phyloP scores from a whole-genome alignment of 148 eudicot genomes.

The Rhododendron molle region DNA sequence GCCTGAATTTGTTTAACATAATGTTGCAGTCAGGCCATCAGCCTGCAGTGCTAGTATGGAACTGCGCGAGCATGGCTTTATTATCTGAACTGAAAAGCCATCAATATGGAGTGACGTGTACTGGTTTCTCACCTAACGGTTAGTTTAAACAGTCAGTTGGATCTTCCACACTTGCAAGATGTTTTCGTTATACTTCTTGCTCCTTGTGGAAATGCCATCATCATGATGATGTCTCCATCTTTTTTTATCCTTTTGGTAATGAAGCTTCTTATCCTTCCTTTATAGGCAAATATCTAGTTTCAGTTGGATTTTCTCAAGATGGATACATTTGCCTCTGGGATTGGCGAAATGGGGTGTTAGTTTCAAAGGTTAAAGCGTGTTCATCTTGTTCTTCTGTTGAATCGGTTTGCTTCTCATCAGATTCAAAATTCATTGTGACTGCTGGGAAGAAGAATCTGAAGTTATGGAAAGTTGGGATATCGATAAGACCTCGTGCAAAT shows the following conservation, averaged over 20 bases:
- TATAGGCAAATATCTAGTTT: slow-evolving; percentile 41
- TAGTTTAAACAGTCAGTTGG: slow-evolving; percentile 26
- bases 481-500: slow-evolving; percentile 30
- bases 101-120: slow-evolving; percentile 48
- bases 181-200: neutral
- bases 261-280: neutral
- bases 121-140: slow-evolving; percentile 59
- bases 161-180: neutral
- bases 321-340: slow-evolving; percentile 59
- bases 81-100: slow-evolving; percentile 51
- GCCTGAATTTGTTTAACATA: neutral
- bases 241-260: neutral
- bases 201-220: neutral
- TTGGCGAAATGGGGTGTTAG: slow-evolving; percentile 33
- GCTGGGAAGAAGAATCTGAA: slow-evolving; percentile 49
- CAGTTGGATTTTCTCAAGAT: slow-evolving; percentile 52
- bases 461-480: slow-evolving; percentile 35
- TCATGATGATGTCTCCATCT: neutral
- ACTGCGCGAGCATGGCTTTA: slow-evolving; percentile 22
- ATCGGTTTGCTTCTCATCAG: slow-evolving; percentile 43
- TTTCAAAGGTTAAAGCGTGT: slow-evolving; percentile 41
- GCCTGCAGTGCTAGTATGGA: slow-evolving; percentile 54
- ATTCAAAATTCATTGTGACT: slow-evolving; percentile 41
- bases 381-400: slow-evolving; percentile 37
- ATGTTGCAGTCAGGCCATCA: slow-evolving; percentile 42